Base-by-base conservation (phyloP, 139 green algal species). In the Nannochloris sp. region DNA sequence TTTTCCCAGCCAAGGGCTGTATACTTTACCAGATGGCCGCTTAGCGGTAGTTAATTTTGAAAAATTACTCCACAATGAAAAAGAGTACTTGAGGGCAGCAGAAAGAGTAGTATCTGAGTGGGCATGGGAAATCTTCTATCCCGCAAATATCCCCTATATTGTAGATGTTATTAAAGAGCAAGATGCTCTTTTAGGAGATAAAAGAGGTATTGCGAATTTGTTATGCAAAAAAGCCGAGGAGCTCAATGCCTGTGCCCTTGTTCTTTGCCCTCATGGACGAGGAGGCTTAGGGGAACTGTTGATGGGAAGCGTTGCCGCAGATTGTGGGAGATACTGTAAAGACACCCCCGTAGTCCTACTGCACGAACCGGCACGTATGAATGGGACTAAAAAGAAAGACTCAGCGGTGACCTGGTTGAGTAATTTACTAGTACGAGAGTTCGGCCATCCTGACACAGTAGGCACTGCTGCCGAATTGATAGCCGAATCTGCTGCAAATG, bases 1-100 rank as follows among this genome's bases (percentile, higher is more conserved):
- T 47, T 51, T 71, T 34, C 60, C 61, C 0, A 25, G 51, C 46
- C 19, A 30, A 25, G 25, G 24, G 7, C n/a, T 76, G 2, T 72
- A 67, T 27, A 51, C 54, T 3, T 19, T 67, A 24, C 68, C 68
- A 10, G 68, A 76, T 30, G 62, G 62, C 10, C 30, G 62, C 13
- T 44, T 76, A 37, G 70, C 61, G 3, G 29, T 56, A 37, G 23
- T 76, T 2, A 57, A 76, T 30, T 31, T 76, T 27, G 61, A 67
- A 23, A 10, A 13, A 9, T 33, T 76, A 61, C 62, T 76, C 38
- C 5, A 59, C 23, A 38, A 23, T 19, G 46, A 76, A 46, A 60
- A 76, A 35, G 36, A 58, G 38, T 66, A 53, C 6, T 19, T 76
- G 48, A 51, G 48, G 61, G 51, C 47, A n/a, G 61, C 32, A 24